A percentile compares a stretch with the other conserved stretches of the same genome.
Conservation (phyloP, 805 yeast genomes). For the Schizosaccharomyces cryophilus region DNA sequence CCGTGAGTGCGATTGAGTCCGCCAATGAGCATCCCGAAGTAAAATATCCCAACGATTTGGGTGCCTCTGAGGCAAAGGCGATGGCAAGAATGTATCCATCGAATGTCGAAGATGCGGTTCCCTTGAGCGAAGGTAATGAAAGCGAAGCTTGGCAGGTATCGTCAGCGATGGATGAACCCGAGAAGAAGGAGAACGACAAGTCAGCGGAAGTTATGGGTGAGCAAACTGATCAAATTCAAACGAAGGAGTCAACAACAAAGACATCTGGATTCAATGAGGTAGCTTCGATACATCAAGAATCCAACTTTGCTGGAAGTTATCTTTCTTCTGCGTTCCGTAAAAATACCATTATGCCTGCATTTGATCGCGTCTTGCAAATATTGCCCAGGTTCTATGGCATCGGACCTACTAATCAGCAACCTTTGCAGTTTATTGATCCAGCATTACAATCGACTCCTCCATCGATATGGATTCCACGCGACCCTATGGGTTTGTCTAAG, state of each 20-base stretch:
- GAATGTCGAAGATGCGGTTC: neutral
- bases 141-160: neutral
- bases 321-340: neutral
- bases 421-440: conserved; percentile 10
- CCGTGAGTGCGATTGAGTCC: conserved; percentile 12
- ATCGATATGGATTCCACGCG: conserved; percentile 23
- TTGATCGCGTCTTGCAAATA: neutral
- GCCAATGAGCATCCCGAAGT: neutral
- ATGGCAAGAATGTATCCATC: neutral
- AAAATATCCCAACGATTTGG: neutral
- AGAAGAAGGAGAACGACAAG: neutral
- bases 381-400: neutral
- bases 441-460: conserved; percentile 13
- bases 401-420: neutral
- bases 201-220: too few relatives aligned
- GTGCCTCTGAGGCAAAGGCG: neutral
- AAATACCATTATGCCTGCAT: neutral
- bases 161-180: too few relatives aligned
- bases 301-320: neutral
- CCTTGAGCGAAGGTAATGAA: neutral
- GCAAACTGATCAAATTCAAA: too few relatives aligned
- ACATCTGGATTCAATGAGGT: neutral
- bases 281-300: neutral
- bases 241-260: too few relatives aligned
- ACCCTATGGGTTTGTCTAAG: conserved; percentile 16